A percentile compares a stretch with the other conserved stretches of the same genome.
phyloP scores from a whole-genome alignment of 257 asterid genomes.

The Solanum acaule region DNA sequence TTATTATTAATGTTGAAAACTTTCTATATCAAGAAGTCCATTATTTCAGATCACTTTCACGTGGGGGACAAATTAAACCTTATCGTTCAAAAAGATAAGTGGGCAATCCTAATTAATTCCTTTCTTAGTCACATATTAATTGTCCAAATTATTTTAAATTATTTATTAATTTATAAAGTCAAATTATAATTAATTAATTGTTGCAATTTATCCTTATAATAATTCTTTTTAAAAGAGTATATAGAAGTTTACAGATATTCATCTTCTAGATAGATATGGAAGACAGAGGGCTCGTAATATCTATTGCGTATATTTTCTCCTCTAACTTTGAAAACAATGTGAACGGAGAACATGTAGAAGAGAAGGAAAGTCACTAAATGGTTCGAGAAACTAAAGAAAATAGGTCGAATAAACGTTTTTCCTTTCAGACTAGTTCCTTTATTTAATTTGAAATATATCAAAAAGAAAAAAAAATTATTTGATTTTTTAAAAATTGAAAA shows the following conservation, averaged over 20 bases:
- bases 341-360: background rate
- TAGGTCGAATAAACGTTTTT: background rate
- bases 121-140: background rate
- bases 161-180: background rate
- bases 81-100: background rate
- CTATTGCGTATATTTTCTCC: rapidly evolving
- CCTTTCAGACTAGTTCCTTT: background rate
- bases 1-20: background rate
- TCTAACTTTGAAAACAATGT: background rate
- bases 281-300: background rate
- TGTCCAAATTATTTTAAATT: too few species aligned
- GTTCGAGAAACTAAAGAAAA: background rate
- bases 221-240: too few species aligned
- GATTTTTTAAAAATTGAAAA: too few species aligned
- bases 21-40: background rate
- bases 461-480: background rate
- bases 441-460: background rate
- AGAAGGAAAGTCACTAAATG: background rate
- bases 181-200: too few species aligned
- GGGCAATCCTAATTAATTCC: background rate
- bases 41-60: background rate
- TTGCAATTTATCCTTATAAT: background rate
- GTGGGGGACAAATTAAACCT: background rate
- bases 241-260: background rate
- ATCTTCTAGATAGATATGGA: background rate